Evolutionary conservation across 1,139 yeast species (phyloP), one percentile per base, ranked within the genome.

Genomic region (Scheffersomyces segobiensis): DNA sequence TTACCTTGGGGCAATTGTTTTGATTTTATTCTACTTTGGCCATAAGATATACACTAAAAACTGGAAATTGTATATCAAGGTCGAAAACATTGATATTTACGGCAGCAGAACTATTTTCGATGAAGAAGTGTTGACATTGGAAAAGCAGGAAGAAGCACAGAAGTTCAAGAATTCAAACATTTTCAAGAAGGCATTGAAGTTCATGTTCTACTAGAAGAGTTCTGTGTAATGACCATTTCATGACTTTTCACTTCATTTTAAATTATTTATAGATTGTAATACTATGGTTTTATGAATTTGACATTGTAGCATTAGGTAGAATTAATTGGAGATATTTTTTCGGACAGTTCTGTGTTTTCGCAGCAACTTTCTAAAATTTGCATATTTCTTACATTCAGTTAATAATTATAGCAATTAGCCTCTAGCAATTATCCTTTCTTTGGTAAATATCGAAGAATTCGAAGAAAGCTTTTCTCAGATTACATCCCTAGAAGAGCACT

Each of bases 1-100:
- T 55, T 78, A 78, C 65, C 68, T 76, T 56, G 79, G 77, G 54
- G 77, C 77, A 14, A 67, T 74, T 52, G 79, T 78, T 47, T 68
- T 76, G 58, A 57, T 78, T 46, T 53, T 69, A 50, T 77, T 75
- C 63, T 78, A 76, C 64, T 55, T 70, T 52, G 76, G 77, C 50
- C 80, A 76, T 67, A 77, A 77, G 67, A 49, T 74, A 52, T 77
- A 66, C 63, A 67, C 73, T 32, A 70, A 72, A 57, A 71, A 72
- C 59, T 77, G 80, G 80, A 64, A 62, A 57, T 63, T 71, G 46
- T 74, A 56, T 60, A 69, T 75, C 57, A 73, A 67, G 54, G 65
- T 72, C 32, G 66, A 71, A 53, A 79, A 78, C 46, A 77, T 78
- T 57, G 81, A 78, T 58, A 68, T 78, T 46, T 63, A 72, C 59